Base-by-base conservation (phyloP, 352 stramenopile genomes). In the Globisporangium okanoganense region DNA sequence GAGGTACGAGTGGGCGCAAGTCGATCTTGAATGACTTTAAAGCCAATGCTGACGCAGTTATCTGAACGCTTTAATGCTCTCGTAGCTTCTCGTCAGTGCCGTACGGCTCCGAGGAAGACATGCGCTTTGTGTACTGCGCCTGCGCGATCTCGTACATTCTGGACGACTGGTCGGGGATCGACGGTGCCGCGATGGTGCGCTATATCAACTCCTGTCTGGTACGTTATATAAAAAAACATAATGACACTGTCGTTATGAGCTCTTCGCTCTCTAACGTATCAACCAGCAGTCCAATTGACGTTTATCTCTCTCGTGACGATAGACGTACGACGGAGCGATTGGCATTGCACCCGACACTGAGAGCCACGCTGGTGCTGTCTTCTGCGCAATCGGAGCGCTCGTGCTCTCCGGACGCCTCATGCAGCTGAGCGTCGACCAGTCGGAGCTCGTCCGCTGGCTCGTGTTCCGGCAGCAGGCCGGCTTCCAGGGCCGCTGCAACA, bases 401-500 rank as follows among this genome's bases (percentile, higher is more conserved):
- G 72, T 80, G 29, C 71, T 95, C 31, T 85, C 76, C 0, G 80
- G 82, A 16, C 75, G 80, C 2, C 67, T 92, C 40, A 77, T 86
- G 70, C 79, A 95, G 51, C 71, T 93, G 25, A 62, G 88, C 12
- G 73, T 75, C 31, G 80, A 92, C 56, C 70, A 85, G 53, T 70
- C 73, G 20, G 81, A 88, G 33, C 61, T 96, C 25, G 54, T 89
- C n/a, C 74, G 82, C 10, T 96, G 88, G 84, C 81, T 96, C 27
- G 64, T 94, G 29, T 92, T 91, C 47, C 82, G 86, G 16, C 87
- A 95, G 61, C 85, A 94, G 43, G 61, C 61, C 20, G 92, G 91
- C 24, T 97, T 97, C 66, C 86, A 97, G 47, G 91, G 92, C 7
- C 82, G 92, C 2, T 93, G 83, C 65, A 97, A 97, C 77, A 98